Base-by-base conservation (phyloP, 306 rosid genomes). In the Castanospermum australe region DNA sequence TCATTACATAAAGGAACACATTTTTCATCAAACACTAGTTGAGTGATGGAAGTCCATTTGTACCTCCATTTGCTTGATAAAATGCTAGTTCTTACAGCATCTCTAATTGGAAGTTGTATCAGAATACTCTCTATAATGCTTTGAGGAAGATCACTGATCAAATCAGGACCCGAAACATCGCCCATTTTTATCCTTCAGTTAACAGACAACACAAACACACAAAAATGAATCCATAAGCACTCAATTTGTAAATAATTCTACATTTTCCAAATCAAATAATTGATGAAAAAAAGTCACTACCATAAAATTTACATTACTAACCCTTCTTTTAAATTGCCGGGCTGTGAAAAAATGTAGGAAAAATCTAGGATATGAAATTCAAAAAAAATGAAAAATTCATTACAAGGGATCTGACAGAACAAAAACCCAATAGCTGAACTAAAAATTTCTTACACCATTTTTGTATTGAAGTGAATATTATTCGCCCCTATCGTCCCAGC, bases 41-140 rank as follows among this genome's bases (percentile, higher is more conserved):
- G 86, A 54, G 97, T 83, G 48, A 95, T 77, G 18, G 86, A 45
- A 80, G 86, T 64, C 98, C 97, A 94, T 80, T 85, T 91, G 68
- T 88, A 90, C 82, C 97, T 92, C 97, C 97, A 94, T 86, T 87
- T 91, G 65, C 87, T 91, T 0, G 95, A 94, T 72, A 94, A 86
- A 82, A 87, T 72, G 80, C 98, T 92, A 17, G 92, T 91, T 77
- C 88, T 91, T 60, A 94, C 77, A 60, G 97, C 95, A 78, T 94
- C 98, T 77, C 91, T 76, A 41, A 94, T 86, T 4, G 97, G 98
- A 71, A 94, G 77, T 57, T 59, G 79, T 0, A 83, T 64, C 73
- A 94, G 87, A 79, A 92, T 88, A 73, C 87, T 85, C 86, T 94
- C 98, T 73, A 92, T 71, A 59, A 92, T 94, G 83, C 92, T 91